These are phyloP conservation scores for Backusella sp. DNA, from an alignment of 192 early-diverging fungal species.

Conservation along the genomic window DNA sequence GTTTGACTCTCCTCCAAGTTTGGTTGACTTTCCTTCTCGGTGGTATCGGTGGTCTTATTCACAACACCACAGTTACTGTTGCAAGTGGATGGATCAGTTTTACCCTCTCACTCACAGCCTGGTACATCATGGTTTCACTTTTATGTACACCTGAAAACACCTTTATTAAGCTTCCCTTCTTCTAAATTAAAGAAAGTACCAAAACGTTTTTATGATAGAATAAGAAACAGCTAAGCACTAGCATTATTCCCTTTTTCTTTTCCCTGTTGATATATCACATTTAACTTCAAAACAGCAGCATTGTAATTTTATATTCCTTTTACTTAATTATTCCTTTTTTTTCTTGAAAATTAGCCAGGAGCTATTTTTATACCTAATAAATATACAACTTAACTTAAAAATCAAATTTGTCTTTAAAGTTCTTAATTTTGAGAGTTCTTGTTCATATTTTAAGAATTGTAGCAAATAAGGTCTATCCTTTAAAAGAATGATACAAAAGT, in stretches of 20 bases:
- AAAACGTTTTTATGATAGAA: neutral
- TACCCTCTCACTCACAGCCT: constrained; percentile 22
- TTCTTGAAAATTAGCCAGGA: neutral
- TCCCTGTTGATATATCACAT: neutral
- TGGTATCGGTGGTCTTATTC: constrained; percentile 10
- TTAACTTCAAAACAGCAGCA: neutral
- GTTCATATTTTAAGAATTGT: neutral
- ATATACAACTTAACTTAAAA: neutral
- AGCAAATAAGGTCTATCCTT: neutral
- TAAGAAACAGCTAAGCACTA: neutral
- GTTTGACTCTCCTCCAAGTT: constrained; percentile 18
- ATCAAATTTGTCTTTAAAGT: neutral
- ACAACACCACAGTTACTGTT: neutral
- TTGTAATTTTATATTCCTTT: neutral
- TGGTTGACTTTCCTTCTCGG: constrained; percentile 22
- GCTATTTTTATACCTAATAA: neutral
- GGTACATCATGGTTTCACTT: constrained; percentile 15
- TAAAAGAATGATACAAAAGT: neutral
- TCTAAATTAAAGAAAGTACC: neutral
- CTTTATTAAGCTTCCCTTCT: neutral
- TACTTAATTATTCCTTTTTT: neutral
- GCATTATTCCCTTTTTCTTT: neutral
- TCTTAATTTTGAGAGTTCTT: neutral
- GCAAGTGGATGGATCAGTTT: constrained; percentile 28
- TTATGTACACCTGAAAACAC: neutral